Conservation (phyloP, 2,329 filamentous ascomycete species). For the Stachybotrys chartarum region DNA sequence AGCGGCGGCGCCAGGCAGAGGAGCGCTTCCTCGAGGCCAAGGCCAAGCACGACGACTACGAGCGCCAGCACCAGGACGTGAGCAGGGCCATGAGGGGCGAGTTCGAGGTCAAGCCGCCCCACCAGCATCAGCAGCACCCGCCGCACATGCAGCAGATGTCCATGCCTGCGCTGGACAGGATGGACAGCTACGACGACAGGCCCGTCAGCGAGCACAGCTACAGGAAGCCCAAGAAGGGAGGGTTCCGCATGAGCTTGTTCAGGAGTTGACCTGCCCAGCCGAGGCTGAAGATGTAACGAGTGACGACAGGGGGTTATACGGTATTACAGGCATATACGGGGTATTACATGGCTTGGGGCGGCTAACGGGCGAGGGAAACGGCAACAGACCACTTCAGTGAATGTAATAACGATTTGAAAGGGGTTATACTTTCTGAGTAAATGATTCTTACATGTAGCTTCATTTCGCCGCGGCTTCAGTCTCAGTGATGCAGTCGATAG, state of each 20-base stretch:
- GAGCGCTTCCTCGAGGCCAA: constrained; percentile 34
- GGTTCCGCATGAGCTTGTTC: constrained; percentile 14
- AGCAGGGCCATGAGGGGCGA: constrained; percentile 34
- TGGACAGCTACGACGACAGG: constrained; percentile 14
- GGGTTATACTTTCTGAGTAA: neutral
- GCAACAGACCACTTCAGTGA: neutral
- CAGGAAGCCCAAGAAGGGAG: constrained; percentile 10
- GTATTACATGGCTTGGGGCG: neutral
- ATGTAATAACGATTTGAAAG: neutral
- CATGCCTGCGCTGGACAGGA: constrained; percentile 12
- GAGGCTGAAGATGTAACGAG: neutral
- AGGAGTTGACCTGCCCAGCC: neutral
- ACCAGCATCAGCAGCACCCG: neutral
- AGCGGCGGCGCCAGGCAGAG: constrained; percentile 32
- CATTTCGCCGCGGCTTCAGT: no score
- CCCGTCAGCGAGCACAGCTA: constrained; percentile 13
- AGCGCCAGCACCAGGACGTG: constrained; percentile 32
- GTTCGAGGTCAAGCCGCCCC: constrained; percentile 5
- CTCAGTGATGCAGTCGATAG: no score
- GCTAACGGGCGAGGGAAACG: neutral
- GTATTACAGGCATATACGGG: neutral
- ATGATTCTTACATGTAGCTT: no score
- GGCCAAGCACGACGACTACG: constrained; percentile 36
- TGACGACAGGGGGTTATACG: neutral
- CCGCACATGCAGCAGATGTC: constrained; percentile 3